A percentile compares a stretch with the other conserved stretches of the same genome.
Evolutionary conservation across 2,329 filamentous ascomycete genomes (phyloP).

Genomic region (Neonectria magnoliae): DNA sequence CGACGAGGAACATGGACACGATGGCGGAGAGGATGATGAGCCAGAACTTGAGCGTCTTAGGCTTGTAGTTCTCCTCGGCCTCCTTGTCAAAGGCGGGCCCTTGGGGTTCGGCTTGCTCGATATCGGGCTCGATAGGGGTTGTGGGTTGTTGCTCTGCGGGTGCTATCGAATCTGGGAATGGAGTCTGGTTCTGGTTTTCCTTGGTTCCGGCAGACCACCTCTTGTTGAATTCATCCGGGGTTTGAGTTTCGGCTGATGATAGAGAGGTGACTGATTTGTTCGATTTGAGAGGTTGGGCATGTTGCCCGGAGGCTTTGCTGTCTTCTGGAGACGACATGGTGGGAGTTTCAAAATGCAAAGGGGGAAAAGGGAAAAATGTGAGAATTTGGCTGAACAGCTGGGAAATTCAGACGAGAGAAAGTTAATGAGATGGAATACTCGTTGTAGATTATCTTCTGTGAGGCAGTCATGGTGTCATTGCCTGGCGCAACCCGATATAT

Average conservation of each 20-base stretch:
- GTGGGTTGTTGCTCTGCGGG: conserved; percentile 9
- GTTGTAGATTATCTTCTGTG: neutral
- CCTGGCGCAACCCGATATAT: conserved; percentile 15
- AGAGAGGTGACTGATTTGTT: conserved; percentile 33
- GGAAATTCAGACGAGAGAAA: neutral
- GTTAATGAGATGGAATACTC: neutral
- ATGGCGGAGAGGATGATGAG: conserved; percentile 64
- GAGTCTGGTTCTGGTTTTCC: neutral
- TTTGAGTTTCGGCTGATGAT: conserved; percentile 31
- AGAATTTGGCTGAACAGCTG: neutral
- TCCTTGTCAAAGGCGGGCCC: conserved; percentile 40
- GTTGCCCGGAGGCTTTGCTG: neutral
- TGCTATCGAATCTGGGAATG: neutral
- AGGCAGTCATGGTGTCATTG: neutral
- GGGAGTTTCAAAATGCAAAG: neutral
- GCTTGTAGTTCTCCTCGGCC: conserved; percentile 58
- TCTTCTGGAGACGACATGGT: conserved; percentile 25
- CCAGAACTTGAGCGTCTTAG: conserved; percentile 65
- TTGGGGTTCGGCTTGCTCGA: conserved; percentile 28
- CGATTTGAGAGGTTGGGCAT: neutral
- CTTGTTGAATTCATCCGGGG: neutral
- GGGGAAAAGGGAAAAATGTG: neutral
- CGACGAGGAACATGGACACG: conserved; percentile 65
- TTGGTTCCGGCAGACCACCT: neutral
- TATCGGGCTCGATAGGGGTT: conserved; percentile 20